Evolutionary conservation across 2,329 filamentous ascomycete species (phyloP).

Genomic region (Fusarium brachygibbosum): DNA sequence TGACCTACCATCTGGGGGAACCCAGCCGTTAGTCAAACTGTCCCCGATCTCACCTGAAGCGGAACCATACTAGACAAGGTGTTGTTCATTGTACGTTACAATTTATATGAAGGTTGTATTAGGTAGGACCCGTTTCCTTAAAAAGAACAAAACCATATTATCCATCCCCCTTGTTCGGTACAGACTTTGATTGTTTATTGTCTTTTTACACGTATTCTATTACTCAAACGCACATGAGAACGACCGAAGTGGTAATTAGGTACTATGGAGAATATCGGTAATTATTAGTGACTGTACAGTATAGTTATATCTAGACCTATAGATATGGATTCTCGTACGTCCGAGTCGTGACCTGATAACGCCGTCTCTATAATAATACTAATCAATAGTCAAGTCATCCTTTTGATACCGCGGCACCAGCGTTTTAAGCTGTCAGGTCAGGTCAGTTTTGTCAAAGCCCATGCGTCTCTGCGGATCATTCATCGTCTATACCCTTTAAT

Average conservation of each 20-base stretch:
- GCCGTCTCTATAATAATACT: constrained; percentile 10
- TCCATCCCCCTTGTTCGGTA: constrained; percentile 21
- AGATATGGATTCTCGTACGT: constrained; percentile 15
- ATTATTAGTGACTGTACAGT: not conserved
- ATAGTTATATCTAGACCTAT: constrained; percentile 16
- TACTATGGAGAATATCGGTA: not conserved
- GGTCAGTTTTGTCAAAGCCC: constrained; percentile 15
- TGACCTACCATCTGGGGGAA: constrained; percentile 46
- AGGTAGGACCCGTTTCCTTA: constrained; percentile 42
- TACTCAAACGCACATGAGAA: constrained; percentile 14
- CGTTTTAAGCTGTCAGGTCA: constrained; percentile 21
- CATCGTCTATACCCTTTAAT: constrained; percentile 8
- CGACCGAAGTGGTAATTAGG: constrained; percentile 1
- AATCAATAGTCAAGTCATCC: constrained; percentile 17
- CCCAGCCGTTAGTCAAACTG: constrained; percentile 40
- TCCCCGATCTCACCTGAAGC: constrained; percentile 50
- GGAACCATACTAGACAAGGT: constrained; percentile 44
- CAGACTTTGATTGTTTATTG: not conserved
- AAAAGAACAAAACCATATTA: constrained; percentile 39
- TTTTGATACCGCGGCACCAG: constrained; percentile 19
- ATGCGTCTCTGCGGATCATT: constrained; percentile 30
- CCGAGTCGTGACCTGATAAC: constrained; percentile 17
- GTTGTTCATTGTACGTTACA: constrained; percentile 5
- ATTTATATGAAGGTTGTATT: constrained; percentile 28
- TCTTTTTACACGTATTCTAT: constrained; percentile 27